A percentile compares a stretch with the other conserved stretches of the same genome.
Evolutionary conservation across 2,329 filamentous ascomycete genomes (phyloP).

Genomic region (Paecilomyces variotii): DNA sequence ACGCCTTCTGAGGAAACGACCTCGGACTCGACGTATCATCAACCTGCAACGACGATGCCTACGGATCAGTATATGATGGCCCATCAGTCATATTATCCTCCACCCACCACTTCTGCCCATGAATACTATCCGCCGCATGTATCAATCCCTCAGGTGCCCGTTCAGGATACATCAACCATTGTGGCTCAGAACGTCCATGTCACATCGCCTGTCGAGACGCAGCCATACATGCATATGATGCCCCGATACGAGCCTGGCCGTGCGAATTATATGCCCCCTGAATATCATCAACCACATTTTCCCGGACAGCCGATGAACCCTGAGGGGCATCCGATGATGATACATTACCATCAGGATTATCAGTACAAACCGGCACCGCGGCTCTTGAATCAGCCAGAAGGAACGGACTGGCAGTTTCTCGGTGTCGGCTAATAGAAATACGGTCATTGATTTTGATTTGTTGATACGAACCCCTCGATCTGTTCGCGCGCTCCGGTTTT

Average conservation of each 20-base stretch:
- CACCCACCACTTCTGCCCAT: slow-evolving; percentile 24
- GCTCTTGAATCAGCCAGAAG: slow-evolving; percentile 30
- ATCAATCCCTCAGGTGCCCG: slow-evolving; percentile 22
- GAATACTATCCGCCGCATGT: slow-evolving; percentile 30
- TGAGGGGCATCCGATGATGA: slow-evolving; percentile 23
- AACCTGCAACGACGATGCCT: slow-evolving; percentile 20
- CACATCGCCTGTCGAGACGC: slow-evolving; percentile 13
- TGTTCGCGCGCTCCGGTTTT: neutral
- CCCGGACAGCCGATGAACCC: slow-evolving; percentile 17
- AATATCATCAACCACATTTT: slow-evolving; percentile 22
- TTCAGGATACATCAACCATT: slow-evolving; percentile 22
- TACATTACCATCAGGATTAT: slow-evolving; percentile 24
- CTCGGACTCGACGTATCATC: slow-evolving; percentile 29
- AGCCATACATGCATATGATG: slow-evolving; percentile 25
- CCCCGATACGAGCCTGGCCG: slow-evolving; percentile 25
- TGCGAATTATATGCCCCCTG: slow-evolving; percentile 22
- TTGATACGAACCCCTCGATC: neutral
- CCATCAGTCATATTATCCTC: slow-evolving; percentile 28
- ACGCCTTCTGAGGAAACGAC: slow-evolving; percentile 28
- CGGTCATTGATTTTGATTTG: neutral
- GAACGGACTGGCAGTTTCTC: slow-evolving; percentile 33
- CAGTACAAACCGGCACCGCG: slow-evolving; percentile 25
- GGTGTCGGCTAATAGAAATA: slow-evolving; percentile 24
- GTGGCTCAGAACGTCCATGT: slow-evolving; percentile 23
- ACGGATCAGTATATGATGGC: slow-evolving; percentile 28